Conservation (phyloP, 108 stramenopile species). For the Asterionellopsis glacialis region DNA sequence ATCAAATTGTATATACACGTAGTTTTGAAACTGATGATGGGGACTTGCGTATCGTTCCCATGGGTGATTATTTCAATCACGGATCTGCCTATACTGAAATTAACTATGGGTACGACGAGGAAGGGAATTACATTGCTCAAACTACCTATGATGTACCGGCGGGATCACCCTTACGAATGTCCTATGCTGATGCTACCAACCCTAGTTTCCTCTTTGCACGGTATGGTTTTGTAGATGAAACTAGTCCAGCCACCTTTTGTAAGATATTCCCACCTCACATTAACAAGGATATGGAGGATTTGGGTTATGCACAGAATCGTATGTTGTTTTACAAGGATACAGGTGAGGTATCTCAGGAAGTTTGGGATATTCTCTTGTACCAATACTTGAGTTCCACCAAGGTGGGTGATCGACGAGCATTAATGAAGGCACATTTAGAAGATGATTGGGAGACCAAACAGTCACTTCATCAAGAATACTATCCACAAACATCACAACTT, state of each 20-base stretch:
- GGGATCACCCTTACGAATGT: constrained; percentile 40
- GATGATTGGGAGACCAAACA: constrained; percentile 52
- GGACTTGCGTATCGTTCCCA: constrained; percentile 31
- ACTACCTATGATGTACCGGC: constrained; percentile 39
- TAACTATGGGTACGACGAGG: constrained; percentile 28
- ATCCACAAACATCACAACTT: constrained; percentile 23
- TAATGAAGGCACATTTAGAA: constrained; percentile 43
- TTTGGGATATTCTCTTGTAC: constrained; percentile 53
- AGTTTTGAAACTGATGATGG: constrained; percentile 19
- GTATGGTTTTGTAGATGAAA: constrained; percentile 58
- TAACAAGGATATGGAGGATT: constrained; percentile 26
- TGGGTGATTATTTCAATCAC: constrained; percentile 51
- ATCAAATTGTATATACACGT: neutral
- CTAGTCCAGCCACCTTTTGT: constrained; percentile 46
- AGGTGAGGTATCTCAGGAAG: constrained; percentile 41
- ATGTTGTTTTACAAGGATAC: constrained; percentile 54
- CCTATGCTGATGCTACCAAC: constrained; percentile 47
- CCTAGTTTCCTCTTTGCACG: constrained; percentile 44
- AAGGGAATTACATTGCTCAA: constrained; percentile 15
- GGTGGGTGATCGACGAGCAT: constrained; percentile 19
- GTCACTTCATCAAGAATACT: constrained; percentile 43
- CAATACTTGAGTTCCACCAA: constrained; percentile 9
- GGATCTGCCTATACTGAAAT: constrained; percentile 31
- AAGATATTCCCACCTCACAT: constrained; percentile 37
- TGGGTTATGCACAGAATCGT: constrained; percentile 27